A percentile compares a stretch with the other conserved stretches of the same genome.
These are phyloP conservation scores for Debaryomyces hansenii DNA, from an alignment of 805 yeast species.

Conservation along the genomic window DNA sequence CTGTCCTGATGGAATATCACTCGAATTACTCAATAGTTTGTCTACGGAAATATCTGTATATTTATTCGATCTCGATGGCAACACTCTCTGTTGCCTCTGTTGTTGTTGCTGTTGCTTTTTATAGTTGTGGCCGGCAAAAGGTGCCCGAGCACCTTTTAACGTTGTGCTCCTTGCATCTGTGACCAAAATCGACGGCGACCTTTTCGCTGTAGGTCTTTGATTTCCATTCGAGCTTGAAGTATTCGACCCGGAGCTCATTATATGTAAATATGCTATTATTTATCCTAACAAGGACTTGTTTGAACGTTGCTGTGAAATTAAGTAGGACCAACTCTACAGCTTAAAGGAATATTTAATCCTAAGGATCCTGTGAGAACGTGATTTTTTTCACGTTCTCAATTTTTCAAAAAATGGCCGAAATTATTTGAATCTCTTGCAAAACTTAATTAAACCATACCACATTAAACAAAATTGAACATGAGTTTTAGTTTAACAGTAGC, in stretches of 20 bases:
- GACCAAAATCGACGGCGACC: slow-evolving; percentile 92
- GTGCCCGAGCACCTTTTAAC: slow-evolving; percentile 60
- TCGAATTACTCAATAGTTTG: slow-evolving; percentile 69
- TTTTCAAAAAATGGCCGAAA: background rate
- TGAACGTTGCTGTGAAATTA: background rate
- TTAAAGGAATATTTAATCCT: background rate
- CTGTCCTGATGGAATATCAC: slow-evolving; percentile 87
- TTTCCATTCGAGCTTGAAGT: slow-evolving; percentile 2
- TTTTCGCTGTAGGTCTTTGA: slow-evolving; percentile 64
- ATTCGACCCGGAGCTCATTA: slow-evolving; percentile 3
- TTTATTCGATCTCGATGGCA: slow-evolving; percentile 35
- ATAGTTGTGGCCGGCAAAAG: slow-evolving; percentile 70
- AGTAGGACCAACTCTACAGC: background rate
- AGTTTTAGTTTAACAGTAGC: slow-evolving; percentile 64
- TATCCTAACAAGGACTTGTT: background rate
- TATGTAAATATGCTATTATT: background rate
- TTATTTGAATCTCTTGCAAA: too few relatives aligned
- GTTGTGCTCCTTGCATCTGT: slow-evolving; percentile 75
- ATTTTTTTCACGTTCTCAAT: background rate
- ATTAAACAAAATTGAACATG: slow-evolving; percentile 19
- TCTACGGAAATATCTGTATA: slow-evolving; percentile 82
- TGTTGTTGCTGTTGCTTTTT: slow-evolving; percentile 36
- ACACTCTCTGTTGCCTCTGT: slow-evolving; percentile 18
- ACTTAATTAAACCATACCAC: background rate
- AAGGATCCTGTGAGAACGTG: background rate